Percentiles rank a stretch among this genome's conserved stretches.
These are phyloP conservation scores for Penicillium janthinellum DNA, from an alignment of 2,329 filamentous ascomycete genomes.

Conservation along the genomic window DNA sequence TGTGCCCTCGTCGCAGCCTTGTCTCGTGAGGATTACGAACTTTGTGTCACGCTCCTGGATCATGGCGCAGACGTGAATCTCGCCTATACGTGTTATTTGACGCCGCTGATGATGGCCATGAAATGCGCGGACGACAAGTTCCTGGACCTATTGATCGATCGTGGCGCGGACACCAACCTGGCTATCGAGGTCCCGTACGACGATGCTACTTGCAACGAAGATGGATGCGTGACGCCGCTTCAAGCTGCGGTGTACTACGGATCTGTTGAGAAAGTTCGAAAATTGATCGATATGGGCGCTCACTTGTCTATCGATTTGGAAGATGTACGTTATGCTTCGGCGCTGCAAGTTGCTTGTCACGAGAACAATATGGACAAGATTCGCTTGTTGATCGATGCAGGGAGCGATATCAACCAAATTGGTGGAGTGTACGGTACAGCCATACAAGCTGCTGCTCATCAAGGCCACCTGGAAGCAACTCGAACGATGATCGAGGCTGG, in stretches of 20 bases:
- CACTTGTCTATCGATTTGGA: not conserved
- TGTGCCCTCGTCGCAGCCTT: not conserved
- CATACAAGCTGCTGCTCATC: not conserved
- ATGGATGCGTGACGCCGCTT: not conserved
- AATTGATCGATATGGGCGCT: not conserved
- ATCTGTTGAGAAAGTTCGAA: not conserved
- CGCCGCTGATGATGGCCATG: not conserved
- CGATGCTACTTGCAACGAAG: not conserved
- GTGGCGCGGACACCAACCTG: not conserved
- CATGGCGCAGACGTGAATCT: not conserved
- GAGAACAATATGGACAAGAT: not conserved
- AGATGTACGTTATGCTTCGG: not conserved
- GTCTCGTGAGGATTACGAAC: not conserved
- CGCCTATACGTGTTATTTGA: not conserved
- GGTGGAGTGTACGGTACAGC: not conserved
- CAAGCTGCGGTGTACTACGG: not conserved
- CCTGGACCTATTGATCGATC: not conserved
- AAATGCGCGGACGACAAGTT: not conserved
- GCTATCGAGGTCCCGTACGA: not conserved
- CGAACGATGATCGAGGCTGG: not conserved
- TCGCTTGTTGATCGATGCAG: not conserved
- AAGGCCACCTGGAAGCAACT: not conserved
- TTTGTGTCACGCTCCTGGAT: not conserved
- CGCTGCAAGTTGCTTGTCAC: not conserved
- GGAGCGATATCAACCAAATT: not conserved